Percentiles rank a stretch among this genome's conserved stretches.
Evolutionary conservation across 1,139 yeast species (phyloP).

Genomic region (Lodderomyces pseudojiufengensis): DNA sequence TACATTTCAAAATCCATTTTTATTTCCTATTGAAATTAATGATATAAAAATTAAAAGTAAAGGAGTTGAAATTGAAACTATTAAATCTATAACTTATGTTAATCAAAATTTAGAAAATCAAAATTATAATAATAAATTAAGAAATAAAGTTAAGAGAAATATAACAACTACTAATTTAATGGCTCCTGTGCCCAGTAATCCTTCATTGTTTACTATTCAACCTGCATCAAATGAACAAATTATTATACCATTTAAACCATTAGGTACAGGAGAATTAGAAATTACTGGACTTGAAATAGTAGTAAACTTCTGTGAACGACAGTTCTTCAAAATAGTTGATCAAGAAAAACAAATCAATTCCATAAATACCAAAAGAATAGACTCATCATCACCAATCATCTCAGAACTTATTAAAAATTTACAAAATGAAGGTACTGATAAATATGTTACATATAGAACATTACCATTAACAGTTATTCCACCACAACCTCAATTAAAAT

Average conservation of each 20-base stretch:
- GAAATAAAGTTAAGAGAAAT: not conserved
- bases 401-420: no score
- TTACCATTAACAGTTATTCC: slow-evolving; percentile 46
- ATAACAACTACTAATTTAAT: slow-evolving; percentile 1
- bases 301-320: slow-evolving; percentile 28
- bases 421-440: no score
- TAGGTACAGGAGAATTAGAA: slow-evolving; percentile 26
- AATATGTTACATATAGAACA: slow-evolving; percentile 5
- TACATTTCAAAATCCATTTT: slow-evolving; percentile 74
- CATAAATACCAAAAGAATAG: not conserved
- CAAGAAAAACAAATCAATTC: slow-evolving; percentile 17
- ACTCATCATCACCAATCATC: no score
- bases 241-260: slow-evolving; percentile 34
- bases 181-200: not conserved
- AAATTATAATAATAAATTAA: slow-evolving; percentile 1
- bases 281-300: slow-evolving; percentile 32
- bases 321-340: slow-evolving; percentile 29
- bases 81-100: slow-evolving; percentile 16
- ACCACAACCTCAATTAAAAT: slow-evolving; percentile 62
- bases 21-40: slow-evolving; percentile 64
- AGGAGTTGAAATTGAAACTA: slow-evolving; percentile 28
- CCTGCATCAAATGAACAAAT: slow-evolving; percentile 31
- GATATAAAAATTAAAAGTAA: slow-evolving; percentile 46
- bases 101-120: not conserved
- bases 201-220: slow-evolving; percentile 18